Evolutionary conservation across 1,139 yeast species (phyloP).

Genomic region (Pichia sp.): DNA sequence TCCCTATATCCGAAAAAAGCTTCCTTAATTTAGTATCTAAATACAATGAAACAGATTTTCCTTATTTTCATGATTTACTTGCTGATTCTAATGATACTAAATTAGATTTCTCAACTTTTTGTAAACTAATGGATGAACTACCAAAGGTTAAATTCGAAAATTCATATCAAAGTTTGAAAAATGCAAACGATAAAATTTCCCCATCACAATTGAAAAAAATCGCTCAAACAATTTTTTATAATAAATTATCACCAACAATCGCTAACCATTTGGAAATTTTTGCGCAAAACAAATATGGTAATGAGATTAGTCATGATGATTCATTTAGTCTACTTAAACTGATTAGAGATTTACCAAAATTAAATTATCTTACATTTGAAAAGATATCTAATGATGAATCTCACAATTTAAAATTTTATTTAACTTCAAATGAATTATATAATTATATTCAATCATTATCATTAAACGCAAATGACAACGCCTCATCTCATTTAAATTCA

Average conservation of each 20-base stretch:
- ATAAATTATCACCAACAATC: constrained; percentile 26
- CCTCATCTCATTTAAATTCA: not conserved
- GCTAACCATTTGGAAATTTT: constrained; percentile 24
- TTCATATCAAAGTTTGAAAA: constrained; percentile 14
- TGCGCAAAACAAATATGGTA: constrained; percentile 19
- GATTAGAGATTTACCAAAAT: constrained; percentile 34
- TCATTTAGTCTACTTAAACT: constrained; percentile 36
- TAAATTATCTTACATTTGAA: constrained; percentile 58
- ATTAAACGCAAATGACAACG: not conserved
- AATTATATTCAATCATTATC: constrained; percentile 6
- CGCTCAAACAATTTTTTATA: constrained; percentile 30
- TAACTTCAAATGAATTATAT: constrained; percentile 8
- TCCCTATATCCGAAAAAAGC: constrained; percentile 2
- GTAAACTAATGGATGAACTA: constrained; percentile 24
- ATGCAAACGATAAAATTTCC: constrained; percentile 15
- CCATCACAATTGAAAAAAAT: constrained; percentile 30
- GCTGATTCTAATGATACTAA: constrained; percentile 15
- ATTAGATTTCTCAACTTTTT: constrained; percentile 32
- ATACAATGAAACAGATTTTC: constrained; percentile 10
- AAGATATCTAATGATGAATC: constrained; percentile 21
- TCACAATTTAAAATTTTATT: constrained; percentile 11
- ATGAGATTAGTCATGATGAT: constrained; percentile 34
- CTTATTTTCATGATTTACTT: constrained; percentile 9
- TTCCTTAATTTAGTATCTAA: constrained; percentile 7
- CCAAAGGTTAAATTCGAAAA: constrained; percentile 26